phyloP scores from a whole-genome alignment of 352 stramenopile genomes.

The Phytophthora pini region DNA sequence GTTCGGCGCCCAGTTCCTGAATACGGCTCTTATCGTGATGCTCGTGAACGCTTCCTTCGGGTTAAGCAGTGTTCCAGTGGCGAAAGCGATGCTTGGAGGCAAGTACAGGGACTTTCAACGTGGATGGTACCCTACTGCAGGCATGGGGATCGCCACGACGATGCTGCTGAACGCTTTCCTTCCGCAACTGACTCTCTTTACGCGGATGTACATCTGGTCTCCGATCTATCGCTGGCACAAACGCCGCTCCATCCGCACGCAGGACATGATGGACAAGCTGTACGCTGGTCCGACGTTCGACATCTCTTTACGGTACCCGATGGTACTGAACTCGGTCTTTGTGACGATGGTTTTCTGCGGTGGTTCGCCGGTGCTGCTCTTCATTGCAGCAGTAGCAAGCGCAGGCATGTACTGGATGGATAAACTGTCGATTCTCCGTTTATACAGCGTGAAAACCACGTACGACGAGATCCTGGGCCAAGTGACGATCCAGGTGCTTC shows the following conservation, averaged over 20 bases:
- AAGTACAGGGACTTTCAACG: slow-evolving; percentile 60
- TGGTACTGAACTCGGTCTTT: slow-evolving; percentile 70
- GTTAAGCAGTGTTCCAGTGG: slow-evolving; percentile 31
- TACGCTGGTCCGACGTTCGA: slow-evolving; percentile 57
- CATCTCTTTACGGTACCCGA: slow-evolving; percentile 58
- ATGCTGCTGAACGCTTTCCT: slow-evolving; percentile 63
- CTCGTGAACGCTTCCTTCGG: slow-evolving; percentile 59
- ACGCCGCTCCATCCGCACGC: slow-evolving; percentile 42
- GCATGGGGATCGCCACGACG: slow-evolving; percentile 57
- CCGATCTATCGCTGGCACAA: slow-evolving; percentile 40
- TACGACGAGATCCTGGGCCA: slow-evolving; percentile 55
- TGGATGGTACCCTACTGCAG: slow-evolving; percentile 61
- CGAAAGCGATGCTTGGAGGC: slow-evolving; percentile 47
- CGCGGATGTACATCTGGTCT: slow-evolving; percentile 36
- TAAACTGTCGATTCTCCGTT: slow-evolving; percentile 56
- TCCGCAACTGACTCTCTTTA: slow-evolving; percentile 51
- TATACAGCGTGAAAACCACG: slow-evolving; percentile 57
- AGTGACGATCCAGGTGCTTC: slow-evolving; percentile 43
- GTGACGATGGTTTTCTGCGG: slow-evolving; percentile 66
- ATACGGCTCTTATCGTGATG: slow-evolving; percentile 63
- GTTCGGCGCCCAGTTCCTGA: slow-evolving; percentile 64
- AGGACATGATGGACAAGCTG: slow-evolving; percentile 53
- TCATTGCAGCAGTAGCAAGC: slow-evolving; percentile 43
- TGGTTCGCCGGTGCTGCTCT: slow-evolving; percentile 55
- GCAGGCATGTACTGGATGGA: slow-evolving; percentile 53